These are phyloP conservation scores for Francoa sonchifolia DNA, from an alignment of 441 rosid species.

Conservation along the genomic window DNA sequence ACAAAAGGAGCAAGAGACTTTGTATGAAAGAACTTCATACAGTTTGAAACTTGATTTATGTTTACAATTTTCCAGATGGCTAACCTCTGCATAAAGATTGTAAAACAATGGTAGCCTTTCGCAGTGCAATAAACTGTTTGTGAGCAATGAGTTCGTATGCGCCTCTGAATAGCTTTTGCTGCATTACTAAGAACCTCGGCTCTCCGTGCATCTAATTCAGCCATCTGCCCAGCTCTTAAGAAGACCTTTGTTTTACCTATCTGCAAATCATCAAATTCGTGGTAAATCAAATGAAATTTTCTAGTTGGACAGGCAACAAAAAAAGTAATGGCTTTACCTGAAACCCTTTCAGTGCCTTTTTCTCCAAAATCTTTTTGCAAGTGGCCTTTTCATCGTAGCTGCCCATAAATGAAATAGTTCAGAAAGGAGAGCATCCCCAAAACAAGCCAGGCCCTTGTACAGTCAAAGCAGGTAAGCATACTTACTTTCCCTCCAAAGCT, in stretches of 20 bases:
- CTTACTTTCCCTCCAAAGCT: conserved; percentile 78
- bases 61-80: background rate
- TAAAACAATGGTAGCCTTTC: conserved; percentile 41
- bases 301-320: conserved; percentile 5
- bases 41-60: background rate
- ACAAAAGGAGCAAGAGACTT: background rate
- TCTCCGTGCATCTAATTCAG: conserved; percentile 87
- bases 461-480: conserved; percentile 7
- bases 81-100: conserved; percentile 86
- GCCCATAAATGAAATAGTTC: conserved; percentile 16
- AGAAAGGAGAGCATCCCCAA: conserved; percentile 13
- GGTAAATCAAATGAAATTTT: no score
- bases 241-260: conserved; percentile 93
- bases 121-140: conserved; percentile 58
- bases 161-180: conserved; percentile 79
- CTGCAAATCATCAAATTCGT: no score
- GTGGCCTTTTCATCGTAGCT: conserved; percentile 81
- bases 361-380: conserved; percentile 68
- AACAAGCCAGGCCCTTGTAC: conserved; percentile 6
- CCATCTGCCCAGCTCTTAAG: conserved; percentile 98
- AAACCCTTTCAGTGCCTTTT: conserved; percentile 74
- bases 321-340: conserved; percentile 40
- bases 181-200: conserved; percentile 76
- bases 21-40: no score
- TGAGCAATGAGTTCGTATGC: conserved; percentile 65